Percentiles rank a stretch among this genome's conserved stretches.
These are phyloP conservation scores for Alloteropsis angusta DNA, from an alignment of 202 grass and related monocot genomes.

Conservation along the genomic window DNA sequence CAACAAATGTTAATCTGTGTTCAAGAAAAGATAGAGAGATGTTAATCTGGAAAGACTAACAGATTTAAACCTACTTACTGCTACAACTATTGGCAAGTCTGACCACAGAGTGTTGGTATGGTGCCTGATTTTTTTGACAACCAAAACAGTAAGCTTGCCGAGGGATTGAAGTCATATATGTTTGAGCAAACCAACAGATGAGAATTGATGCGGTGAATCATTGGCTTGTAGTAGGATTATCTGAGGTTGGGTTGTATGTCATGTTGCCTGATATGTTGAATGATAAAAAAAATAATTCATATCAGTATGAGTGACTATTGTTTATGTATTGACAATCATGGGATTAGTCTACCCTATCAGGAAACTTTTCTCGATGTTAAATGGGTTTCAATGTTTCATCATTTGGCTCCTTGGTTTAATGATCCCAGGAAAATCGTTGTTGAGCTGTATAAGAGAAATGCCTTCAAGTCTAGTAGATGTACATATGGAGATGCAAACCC, in stretches of 20 bases:
- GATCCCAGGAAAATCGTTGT: not conserved
- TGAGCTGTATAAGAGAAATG: not conserved
- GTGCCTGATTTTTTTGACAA: not conserved
- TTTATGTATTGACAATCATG: not conserved
- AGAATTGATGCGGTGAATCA: not conserved
- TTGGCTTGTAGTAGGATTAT: not conserved
- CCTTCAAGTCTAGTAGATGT: not conserved
- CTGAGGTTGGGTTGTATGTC: not conserved
- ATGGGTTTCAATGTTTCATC: not conserved
- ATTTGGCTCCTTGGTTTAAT: not conserved
- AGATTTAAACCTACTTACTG: not conserved
- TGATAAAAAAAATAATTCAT: not conserved
- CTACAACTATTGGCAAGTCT: not conserved
- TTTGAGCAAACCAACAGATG: conserved; percentile 6
- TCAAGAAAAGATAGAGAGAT: not conserved
- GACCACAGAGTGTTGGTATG: not conserved
- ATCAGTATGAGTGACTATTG: not conserved
- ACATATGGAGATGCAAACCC: not conserved
- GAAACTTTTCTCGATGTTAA: not conserved
- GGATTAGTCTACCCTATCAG: not conserved
- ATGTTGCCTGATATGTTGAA: not conserved
- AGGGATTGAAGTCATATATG: not conserved
- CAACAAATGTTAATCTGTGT: conserved; percentile 8
- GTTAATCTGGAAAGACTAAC: not conserved
- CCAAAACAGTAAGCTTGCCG: not conserved